These are phyloP conservation scores for Phyllosticta citrichinensis DNA, from an alignment of 2,329 filamentous ascomycete genomes.

Conservation along the genomic window DNA sequence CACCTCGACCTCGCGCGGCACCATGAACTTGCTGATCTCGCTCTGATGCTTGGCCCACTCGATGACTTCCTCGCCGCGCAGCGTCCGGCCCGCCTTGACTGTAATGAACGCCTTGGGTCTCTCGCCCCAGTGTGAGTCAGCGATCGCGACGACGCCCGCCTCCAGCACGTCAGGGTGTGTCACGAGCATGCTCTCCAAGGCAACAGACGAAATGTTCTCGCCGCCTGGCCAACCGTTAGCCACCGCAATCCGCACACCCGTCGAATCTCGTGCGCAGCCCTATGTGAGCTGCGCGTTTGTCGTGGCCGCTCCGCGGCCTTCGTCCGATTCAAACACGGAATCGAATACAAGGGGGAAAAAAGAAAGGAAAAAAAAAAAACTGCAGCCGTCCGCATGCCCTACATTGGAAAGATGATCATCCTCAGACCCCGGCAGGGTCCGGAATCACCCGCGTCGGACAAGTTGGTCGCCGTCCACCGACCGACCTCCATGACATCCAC, in stretches of 20 bases:
- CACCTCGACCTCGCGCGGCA: constrained; percentile 61
- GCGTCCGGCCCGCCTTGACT: constrained; percentile 53
- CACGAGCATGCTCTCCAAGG: constrained; percentile 79
- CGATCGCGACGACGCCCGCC: constrained; percentile 78
- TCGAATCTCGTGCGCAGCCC: background rate
- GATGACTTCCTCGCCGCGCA: constrained; percentile 62
- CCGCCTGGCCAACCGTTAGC: constrained; percentile 50
- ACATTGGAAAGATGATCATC: background rate
- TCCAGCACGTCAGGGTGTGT: constrained; percentile 85
- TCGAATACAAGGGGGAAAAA: background rate
- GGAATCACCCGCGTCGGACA: background rate
- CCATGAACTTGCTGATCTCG: constrained; percentile 85
- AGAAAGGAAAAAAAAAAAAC: background rate
- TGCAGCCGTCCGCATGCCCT: background rate
- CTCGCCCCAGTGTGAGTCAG: constrained; percentile 90
- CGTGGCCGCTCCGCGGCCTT: background rate
- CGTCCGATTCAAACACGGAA: too few relatives aligned
- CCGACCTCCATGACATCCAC: background rate
- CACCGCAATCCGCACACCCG: background rate
- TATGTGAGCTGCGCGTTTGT: background rate
- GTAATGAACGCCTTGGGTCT: constrained; percentile 92
- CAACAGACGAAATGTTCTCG: constrained; percentile 93
- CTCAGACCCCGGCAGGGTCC: background rate
- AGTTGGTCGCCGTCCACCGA: background rate
- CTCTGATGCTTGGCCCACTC: constrained; percentile 75